These are phyloP conservation scores for Microdochium paspali DNA, from an alignment of 2,329 filamentous ascomycete species.

Conservation along the genomic window DNA sequence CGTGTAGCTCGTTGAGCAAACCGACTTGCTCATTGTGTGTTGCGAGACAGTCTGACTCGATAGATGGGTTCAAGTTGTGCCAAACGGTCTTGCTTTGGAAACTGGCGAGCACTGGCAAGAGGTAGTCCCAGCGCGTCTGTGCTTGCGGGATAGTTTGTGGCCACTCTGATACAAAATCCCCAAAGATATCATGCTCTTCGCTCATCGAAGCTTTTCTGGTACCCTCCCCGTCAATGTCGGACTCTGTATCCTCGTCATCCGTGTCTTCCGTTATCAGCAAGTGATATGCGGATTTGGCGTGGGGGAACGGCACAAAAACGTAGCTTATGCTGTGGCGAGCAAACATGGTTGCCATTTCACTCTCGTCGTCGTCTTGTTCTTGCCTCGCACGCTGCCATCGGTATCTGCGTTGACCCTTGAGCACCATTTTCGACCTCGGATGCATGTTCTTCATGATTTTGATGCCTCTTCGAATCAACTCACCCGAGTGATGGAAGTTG, in stretches of 20 bases:
- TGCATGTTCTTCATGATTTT: conserved; percentile 13
- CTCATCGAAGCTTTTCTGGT: neutral
- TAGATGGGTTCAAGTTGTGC: conserved; percentile 12
- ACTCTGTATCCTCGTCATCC: conserved; percentile 4
- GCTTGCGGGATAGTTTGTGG: conserved; percentile 11
- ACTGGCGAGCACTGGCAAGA: conserved; percentile 9
- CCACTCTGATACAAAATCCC: neutral
- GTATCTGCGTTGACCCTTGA: conserved; percentile 1
- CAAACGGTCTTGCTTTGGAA: conserved; percentile 13
- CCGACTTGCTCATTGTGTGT: conserved; percentile 9
- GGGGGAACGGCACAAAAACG: conserved; percentile 13
- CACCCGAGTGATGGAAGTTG: conserved; percentile 16
- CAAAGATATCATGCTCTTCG: conserved; percentile 3
- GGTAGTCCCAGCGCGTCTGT: conserved; percentile 11
- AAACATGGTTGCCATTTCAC: conserved; percentile 16
- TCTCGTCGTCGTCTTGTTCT: conserved; percentile 9
- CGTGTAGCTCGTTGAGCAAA: conserved; percentile 7
- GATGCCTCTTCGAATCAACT: conserved; percentile 14
- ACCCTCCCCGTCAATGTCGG: conserved; percentile 2
- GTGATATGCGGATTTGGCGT: conserved; percentile 16
- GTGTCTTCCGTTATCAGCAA: conserved; percentile 13
- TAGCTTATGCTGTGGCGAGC: conserved; percentile 11
- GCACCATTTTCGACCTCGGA: conserved; percentile 5
- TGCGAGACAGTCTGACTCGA: conserved; percentile 9
- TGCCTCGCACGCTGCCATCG: conserved; percentile 8